Evolutionary conservation across 176 grass and related monocot species (phyloP).

Genomic region (Pharus latifolius): DNA sequence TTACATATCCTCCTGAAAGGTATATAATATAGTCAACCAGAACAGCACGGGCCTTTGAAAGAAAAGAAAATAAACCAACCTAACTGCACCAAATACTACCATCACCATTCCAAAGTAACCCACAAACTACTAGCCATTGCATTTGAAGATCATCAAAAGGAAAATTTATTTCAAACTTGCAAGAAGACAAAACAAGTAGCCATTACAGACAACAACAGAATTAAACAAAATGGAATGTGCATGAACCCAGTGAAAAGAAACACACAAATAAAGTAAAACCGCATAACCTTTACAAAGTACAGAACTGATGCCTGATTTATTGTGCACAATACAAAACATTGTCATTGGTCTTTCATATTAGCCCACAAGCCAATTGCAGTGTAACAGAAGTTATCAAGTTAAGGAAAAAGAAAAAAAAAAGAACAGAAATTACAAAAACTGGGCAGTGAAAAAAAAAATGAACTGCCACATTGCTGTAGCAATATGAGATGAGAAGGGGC

Average conservation of each 20-base stretch:
- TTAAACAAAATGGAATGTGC: not conserved
- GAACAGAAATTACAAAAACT: not conserved
- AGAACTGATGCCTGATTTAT: not conserved
- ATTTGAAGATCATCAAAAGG: no score
- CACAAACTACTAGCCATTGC: no score
- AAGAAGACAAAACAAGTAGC: not conserved
- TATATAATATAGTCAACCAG: no score
- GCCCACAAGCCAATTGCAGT: not conserved
- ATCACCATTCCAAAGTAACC: no score
- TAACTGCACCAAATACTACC: no score
- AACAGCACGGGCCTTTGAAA: not conserved
- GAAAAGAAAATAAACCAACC: not conserved
- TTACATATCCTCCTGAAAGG: no score
- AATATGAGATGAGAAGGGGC: not conserved
- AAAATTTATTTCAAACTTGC: not conserved
- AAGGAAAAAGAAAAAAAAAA: not conserved
- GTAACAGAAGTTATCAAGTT: not conserved
- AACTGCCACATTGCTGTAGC: no score
- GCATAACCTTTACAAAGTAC: not conserved
- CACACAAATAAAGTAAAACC: not conserved
- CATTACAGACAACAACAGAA: not conserved
- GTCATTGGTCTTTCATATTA: not conserved
- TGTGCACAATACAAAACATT: not conserved
- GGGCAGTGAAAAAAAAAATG: not conserved
- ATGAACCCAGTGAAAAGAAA: not conserved